Evolutionary conservation across 1,284 basidiomycete genomes (phyloP).

Genomic region (Ustilago shanxiensis): DNA sequence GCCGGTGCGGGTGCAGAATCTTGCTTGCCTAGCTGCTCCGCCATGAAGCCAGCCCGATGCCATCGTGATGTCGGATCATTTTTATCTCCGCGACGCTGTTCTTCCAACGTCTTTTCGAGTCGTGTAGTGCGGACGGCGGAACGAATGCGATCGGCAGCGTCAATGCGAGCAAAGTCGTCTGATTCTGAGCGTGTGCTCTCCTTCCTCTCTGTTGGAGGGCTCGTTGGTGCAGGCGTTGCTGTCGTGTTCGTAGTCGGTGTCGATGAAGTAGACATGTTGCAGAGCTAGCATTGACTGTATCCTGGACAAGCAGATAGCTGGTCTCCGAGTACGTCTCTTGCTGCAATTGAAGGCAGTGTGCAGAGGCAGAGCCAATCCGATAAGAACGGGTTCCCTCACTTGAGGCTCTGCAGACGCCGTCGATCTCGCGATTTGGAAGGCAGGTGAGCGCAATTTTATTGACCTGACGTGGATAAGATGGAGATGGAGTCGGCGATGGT

Average conservation of each 20-base stretch:
- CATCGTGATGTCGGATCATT: slow-evolving; percentile 42
- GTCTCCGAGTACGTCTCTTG: too few relatives aligned
- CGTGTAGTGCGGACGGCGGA: slow-evolving; percentile 24
- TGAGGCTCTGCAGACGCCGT: not conserved
- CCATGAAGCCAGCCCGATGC: slow-evolving; percentile 38
- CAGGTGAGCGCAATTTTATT: not conserved
- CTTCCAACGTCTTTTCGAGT: slow-evolving; percentile 38
- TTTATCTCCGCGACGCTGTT: slow-evolving; percentile 41
- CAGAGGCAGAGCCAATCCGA: too few relatives aligned
- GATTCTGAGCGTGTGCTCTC: not conserved
- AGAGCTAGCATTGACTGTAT: not conserved
- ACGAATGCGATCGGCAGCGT: slow-evolving; percentile 39
- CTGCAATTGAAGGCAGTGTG: too few relatives aligned
- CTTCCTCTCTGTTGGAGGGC: not conserved
- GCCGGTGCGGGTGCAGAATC: slow-evolving; percentile 33
- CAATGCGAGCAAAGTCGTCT: slow-evolving; percentile 32
- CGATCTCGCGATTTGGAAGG: not conserved
- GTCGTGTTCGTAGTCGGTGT: not conserved
- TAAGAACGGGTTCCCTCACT: not conserved
- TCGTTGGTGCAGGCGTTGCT: not conserved
- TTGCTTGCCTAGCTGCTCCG: slow-evolving; percentile 35
- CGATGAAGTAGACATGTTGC: not conserved
- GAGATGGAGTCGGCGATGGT: too few relatives aligned
- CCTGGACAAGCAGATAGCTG: too few relatives aligned
- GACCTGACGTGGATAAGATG: not conserved